Percentiles rank a stretch among this genome's conserved stretches.
phyloP scores from a whole-genome alignment of 768 basidiomycete genomes.

The Rhodotorula kratochvilovae region DNA sequence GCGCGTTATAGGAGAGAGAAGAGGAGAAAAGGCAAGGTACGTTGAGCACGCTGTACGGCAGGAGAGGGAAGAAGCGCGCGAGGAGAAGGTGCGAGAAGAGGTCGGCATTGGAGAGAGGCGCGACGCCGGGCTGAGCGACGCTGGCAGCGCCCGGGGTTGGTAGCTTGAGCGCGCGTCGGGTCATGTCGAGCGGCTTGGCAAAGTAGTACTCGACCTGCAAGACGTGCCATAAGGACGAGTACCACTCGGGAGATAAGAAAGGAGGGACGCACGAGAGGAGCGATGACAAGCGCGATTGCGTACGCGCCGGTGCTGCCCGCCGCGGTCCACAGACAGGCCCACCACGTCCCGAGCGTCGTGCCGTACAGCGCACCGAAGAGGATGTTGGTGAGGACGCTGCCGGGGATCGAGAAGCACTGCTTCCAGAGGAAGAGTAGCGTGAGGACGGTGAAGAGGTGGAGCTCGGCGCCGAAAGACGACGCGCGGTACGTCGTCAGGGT shows the following conservation, averaged over 20 bases:
- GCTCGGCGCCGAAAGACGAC: conserved; percentile 32
- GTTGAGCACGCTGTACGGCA: conserved; percentile 44
- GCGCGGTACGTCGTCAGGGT: conserved; percentile 37
- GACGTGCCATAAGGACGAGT: no score
- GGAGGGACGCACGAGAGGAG: conserved; percentile 39
- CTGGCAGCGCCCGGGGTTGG: background rate
- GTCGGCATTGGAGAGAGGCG: conserved; percentile 29
- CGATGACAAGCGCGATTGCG: conserved; percentile 39
- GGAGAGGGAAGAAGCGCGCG: conserved; percentile 43
- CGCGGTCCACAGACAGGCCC: conserved; percentile 43
- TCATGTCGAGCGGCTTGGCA: conserved; percentile 37
- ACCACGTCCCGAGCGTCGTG: conserved; percentile 35
- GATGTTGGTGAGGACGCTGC: conserved; percentile 42
- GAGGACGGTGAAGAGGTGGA: conserved; percentile 42
- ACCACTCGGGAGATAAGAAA: background rate
- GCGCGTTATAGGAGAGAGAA: background rate
- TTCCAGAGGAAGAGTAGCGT: conserved; percentile 43
- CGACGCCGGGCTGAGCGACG: background rate
- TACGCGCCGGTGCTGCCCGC: conserved; percentile 42
- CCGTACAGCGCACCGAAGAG: conserved; percentile 44
- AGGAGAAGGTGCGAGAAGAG: conserved; percentile 43
- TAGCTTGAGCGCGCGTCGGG: conserved; percentile 37
- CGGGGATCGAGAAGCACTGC: conserved; percentile 44
- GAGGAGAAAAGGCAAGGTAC: conserved; percentile 14
- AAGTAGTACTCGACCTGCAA: conserved; percentile 41